Base-by-base conservation (phyloP, 2,329 filamentous ascomycete genomes). In the Rhinocladiella mackenziei region DNA sequence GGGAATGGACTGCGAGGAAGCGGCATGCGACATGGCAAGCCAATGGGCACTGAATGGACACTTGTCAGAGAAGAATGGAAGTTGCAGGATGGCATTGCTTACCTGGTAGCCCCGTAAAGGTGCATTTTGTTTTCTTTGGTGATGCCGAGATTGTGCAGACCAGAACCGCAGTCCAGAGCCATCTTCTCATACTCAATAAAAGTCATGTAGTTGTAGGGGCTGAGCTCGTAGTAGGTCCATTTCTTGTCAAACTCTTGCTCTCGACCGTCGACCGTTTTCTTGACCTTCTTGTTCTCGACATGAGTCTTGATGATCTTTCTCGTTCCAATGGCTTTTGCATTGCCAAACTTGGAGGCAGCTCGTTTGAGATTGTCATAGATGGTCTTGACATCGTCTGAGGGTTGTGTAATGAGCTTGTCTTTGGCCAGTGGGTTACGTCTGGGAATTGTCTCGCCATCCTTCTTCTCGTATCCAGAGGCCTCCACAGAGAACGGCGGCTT, bases 181-280 rank as follows among this genome's bases (percentile, higher is more conserved):
- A 81, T 73, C 59, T 80, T 73, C 67, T 86, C 79, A 62, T 91
- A 92, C 68, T 94, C 83, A 59, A 77, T 73, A 68, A 89, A 94
- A 57, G 80, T 87, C 61, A 84, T 73, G 72, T 82, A 94, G 32
- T 76, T 74, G 71, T 85, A 95, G 36, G 74, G 72, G 50, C 84
- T 83, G 56, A 94, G 80, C 74, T 95, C 89, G 57, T 87, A 94
- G 68, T 82, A 94, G 40, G 83, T 81, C 89, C 89, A 95, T 65
- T 91, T 80, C 79, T 94, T 95, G 53, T 94, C 86, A 23, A 92
- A 80, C 69, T 89, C 79, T 54, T 76, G 73, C 65, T 88, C 77
- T 63, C 85, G 77, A 56, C 89, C 89, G 60, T 94, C 86, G 45
- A 94, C 72, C 38, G 87, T 75, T 77, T 94, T 95, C 75, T 89